A percentile compares a stretch with the other conserved stretches of the same genome.
phyloP scores from a whole-genome alignment of 73 alveolate species.

The Paramecium bursaria region DNA sequence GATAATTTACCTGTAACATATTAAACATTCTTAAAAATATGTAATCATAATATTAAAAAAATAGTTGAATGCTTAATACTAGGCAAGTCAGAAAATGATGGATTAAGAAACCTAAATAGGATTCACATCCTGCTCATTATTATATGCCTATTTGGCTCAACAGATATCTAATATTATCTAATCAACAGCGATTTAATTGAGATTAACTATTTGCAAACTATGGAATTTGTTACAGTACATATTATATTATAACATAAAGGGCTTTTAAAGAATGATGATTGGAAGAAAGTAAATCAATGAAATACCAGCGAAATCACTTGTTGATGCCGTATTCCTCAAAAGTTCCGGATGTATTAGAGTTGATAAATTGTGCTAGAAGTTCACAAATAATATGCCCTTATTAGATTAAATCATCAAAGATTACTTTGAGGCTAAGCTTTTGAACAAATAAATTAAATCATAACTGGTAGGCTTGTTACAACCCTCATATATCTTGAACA shows the following conservation, averaged over 20 bases:
- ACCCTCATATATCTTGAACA: slow-evolving; percentile 15
- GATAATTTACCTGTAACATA: slow-evolving; percentile 12
- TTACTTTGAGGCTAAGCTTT: slow-evolving; percentile 23
- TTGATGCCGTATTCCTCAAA: slow-evolving; percentile 7
- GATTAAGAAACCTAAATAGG: slow-evolving; percentile 9
- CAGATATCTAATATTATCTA: background rate
- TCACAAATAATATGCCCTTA: background rate
- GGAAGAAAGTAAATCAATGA: slow-evolving; percentile 4
- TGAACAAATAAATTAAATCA: slow-evolving; percentile 20
- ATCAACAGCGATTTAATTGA: background rate
- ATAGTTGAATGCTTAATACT: background rate
- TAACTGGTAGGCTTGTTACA: background rate
- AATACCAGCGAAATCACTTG: slow-evolving; percentile 27
- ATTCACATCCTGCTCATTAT: background rate
- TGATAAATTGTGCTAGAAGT: background rate
- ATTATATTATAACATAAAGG: background rate
- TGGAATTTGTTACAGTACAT: background rate
- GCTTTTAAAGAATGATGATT: slow-evolving; percentile 11
- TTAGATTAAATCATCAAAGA: slow-evolving; percentile 25
- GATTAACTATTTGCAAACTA: slow-evolving; percentile 2
- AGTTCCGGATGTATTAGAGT: slow-evolving; percentile 3
- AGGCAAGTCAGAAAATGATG: slow-evolving; percentile 51
- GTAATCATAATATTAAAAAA: background rate
- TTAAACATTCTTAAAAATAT: slow-evolving; percentile 5
- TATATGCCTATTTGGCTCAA: background rate